These are phyloP conservation scores for Aspergillus costaricaensis DNA, from an alignment of 2,329 filamentous ascomycete genomes.

Conservation along the genomic window DNA sequence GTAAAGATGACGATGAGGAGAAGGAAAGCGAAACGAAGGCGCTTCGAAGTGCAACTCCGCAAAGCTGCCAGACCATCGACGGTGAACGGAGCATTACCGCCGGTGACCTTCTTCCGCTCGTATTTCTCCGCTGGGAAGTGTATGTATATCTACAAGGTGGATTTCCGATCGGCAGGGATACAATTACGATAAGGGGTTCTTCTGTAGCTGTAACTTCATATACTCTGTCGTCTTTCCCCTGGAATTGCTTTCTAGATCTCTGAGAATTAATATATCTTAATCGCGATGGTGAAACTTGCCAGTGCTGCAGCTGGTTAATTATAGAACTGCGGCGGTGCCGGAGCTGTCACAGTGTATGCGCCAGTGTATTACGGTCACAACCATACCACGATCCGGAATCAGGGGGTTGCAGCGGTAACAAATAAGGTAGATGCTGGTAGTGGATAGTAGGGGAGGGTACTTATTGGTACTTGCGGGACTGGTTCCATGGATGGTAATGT, in stretches of 20 bases:
- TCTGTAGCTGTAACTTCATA: not conserved
- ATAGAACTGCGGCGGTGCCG: not conserved
- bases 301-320: not conserved
- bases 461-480: no score
- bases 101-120: not conserved
- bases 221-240: not conserved
- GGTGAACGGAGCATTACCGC: constrained; percentile 1
- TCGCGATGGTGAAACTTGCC: not conserved
- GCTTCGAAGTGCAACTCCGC: constrained; percentile 1
- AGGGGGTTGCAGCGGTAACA: not conserved
- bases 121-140: constrained; percentile 1
- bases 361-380: not conserved
- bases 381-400: constrained; percentile 1
- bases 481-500: constrained; percentile 12
- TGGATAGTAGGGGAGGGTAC: no score
- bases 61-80: not conserved
- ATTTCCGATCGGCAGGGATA: not conserved
- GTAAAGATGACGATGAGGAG: constrained; percentile 7
- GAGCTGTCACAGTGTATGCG: not conserved
- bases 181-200: no score
- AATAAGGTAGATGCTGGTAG: no score
- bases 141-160: not conserved
- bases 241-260: not conserved
- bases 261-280: not conserved
- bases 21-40: constrained; percentile 3